Percentiles rank a stretch among this genome's conserved stretches.
Conservation (phyloP, 2,329 filamentous ascomycete species). For the Apiospora pterosperma region DNA sequence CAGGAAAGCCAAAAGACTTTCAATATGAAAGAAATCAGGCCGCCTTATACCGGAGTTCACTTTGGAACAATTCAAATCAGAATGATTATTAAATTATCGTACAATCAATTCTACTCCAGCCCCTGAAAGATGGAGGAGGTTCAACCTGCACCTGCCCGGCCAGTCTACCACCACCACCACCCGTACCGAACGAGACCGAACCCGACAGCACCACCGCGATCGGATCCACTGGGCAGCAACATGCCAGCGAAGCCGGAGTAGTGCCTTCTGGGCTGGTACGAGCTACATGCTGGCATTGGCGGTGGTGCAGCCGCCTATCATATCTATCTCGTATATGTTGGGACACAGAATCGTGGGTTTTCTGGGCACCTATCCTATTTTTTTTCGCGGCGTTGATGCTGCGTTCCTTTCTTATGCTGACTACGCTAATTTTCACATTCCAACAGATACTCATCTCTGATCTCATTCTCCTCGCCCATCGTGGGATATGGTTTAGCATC, state of each 20-base stretch:
- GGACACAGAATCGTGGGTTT: constrained; percentile 12
- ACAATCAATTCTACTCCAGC: not conserved
- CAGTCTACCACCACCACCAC: not conserved
- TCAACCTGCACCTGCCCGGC: not conserved
- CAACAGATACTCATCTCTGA: constrained; percentile 30
- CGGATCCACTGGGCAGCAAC: not conserved
- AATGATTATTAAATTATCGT: too few species aligned
- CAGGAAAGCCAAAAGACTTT: not conserved
- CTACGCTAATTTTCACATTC: not conserved
- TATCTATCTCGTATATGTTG: constrained; percentile 16
- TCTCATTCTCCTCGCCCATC: constrained; percentile 33
- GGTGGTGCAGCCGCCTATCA: constrained; percentile 47
- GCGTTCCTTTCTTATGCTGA: too few species aligned
- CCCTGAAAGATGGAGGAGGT: not conserved
- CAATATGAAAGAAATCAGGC: not conserved
- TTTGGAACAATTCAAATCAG: not conserved
- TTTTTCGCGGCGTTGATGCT: too few species aligned
- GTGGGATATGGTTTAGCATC: constrained; percentile 29
- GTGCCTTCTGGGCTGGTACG: constrained; percentile 68
- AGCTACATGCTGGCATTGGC: constrained; percentile 67
- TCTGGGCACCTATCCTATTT: too few species aligned
- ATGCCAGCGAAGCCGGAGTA: not conserved
- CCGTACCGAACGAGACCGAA: not conserved
- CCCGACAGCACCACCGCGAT: not conserved
- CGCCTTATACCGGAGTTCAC: not conserved